Conservation (phyloP, 441 rosid genomes). For the Jatropha podagrica region DNA sequence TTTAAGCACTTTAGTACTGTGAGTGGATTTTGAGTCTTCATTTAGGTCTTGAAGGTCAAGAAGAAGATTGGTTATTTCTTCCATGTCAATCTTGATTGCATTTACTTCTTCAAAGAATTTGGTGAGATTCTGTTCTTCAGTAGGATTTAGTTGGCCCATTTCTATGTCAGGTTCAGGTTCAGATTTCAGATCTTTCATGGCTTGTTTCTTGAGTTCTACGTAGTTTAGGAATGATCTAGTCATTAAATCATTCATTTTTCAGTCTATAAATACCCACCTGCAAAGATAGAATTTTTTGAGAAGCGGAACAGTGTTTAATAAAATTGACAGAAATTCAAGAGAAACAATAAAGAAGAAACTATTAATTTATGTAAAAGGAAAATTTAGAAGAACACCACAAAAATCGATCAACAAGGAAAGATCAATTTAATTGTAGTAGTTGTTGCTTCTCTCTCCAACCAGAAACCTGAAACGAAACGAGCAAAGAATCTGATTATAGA, state of each 20-base stretch:
- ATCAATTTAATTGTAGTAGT: neutral
- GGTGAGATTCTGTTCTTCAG: conserved; percentile 27
- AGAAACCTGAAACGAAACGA: conserved; percentile 7
- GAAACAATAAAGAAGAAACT: neutral
- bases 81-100: conserved; percentile 29
- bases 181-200: conserved; percentile 23
- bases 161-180: conserved; percentile 35
- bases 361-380: neutral
- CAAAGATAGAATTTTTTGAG: neutral
- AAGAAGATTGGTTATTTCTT: conserved; percentile 40
- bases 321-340: neutral
- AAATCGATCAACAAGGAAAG: neutral
- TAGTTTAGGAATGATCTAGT: conserved; percentile 31
- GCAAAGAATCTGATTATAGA: neutral
- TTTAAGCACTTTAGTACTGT: conserved; percentile 32
- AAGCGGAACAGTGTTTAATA: neutral
- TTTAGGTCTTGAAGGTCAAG: conserved; percentile 33
- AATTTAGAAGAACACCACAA: neutral
- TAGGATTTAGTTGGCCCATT: conserved; percentile 29
- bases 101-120: conserved; percentile 32
- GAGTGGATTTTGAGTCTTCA: conserved; percentile 38
- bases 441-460: neutral
- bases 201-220: conserved; percentile 36
- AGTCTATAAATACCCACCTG: conserved; percentile 15
- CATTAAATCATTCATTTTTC: conserved; percentile 35